A percentile compares a stretch with the other conserved stretches of the same genome.
Conservation (phyloP, 1,284 basidiomycete species). For the Ceratobasidium sp. region DNA sequence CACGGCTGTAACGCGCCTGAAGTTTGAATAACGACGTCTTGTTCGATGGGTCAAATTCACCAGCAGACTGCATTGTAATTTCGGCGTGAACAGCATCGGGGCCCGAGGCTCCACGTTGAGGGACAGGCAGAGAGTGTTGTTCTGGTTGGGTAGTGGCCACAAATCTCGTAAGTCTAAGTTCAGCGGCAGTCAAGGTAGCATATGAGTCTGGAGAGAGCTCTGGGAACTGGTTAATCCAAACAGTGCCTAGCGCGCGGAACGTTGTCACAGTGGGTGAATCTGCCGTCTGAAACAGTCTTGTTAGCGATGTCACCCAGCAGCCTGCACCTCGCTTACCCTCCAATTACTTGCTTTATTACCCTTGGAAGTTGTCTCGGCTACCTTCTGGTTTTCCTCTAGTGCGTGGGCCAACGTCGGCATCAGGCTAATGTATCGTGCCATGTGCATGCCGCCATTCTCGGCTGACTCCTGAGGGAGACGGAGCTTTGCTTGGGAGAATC, state of each 20-base stretch:
- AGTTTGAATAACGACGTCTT: background rate
- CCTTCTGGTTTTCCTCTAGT: background rate
- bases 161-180: background rate
- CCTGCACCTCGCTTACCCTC: background rate
- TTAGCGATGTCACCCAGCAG: too few species aligned
- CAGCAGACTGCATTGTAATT: background rate
- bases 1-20: constrained; percentile 17
- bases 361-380: background rate
- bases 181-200: background rate
- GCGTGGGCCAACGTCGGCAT: background rate
- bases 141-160: too few species aligned
- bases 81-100: too few species aligned
- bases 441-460: background rate
- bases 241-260: background rate
- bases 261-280: too few species aligned
- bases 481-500: background rate
- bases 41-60: background rate
- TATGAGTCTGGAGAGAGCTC: constrained; percentile 1
- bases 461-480: background rate
- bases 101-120: too few species aligned
- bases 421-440: background rate
- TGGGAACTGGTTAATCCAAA: background rate
- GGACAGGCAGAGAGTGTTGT: too few species aligned
- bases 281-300: too few species aligned
- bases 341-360: background rate